These are phyloP conservation scores for Umbelopsis sp. DNA, from an alignment of 192 early-diverging fungal species.

Conservation along the genomic window DNA sequence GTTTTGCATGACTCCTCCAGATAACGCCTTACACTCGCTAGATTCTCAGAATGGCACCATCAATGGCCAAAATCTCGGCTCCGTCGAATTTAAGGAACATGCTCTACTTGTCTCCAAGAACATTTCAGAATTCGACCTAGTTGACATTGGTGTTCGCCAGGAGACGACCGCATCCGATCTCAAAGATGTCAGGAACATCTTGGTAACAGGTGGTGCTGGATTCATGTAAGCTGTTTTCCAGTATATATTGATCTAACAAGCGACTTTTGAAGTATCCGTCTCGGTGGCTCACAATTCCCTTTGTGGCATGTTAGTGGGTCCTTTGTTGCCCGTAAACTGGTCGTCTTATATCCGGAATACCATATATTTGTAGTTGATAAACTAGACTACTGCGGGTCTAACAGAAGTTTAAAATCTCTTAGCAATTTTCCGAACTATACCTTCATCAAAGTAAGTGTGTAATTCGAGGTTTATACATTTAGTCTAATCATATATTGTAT, in stretches of 20 bases:
- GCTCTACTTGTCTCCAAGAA: neutral
- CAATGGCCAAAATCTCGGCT: neutral
- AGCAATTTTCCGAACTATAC: slow-evolving; percentile 52
- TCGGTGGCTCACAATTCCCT: neutral
- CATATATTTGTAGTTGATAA: slow-evolving; percentile 70
- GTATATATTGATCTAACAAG: no score
- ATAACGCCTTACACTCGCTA: neutral
- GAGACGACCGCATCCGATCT: slow-evolving; percentile 27
- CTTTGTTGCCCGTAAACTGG: slow-evolving; percentile 63
- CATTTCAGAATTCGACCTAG: slow-evolving; percentile 37
- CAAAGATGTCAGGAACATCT: slow-evolving; percentile 55
- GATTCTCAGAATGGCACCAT: neutral
- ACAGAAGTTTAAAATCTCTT: slow-evolving; percentile 54
- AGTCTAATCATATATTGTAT: neutral
- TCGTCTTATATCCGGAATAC: slow-evolving; percentile 67
- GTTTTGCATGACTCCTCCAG: neutral
- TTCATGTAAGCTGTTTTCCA: slow-evolving; percentile 64
- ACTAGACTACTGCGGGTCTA: slow-evolving; percentile 77
- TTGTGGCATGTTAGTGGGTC: slow-evolving; percentile 53
- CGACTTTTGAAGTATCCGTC: no score
- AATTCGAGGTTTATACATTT: neutral
- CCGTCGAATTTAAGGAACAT: slow-evolving; percentile 13
- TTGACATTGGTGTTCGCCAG: slow-evolving; percentile 38
- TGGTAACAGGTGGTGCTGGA: slow-evolving; percentile 83
- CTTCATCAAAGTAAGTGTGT: slow-evolving; percentile 60